Conservation (phyloP, 2,329 filamentous ascomycete species). For the Clarireedia homoeocarpa region DNA sequence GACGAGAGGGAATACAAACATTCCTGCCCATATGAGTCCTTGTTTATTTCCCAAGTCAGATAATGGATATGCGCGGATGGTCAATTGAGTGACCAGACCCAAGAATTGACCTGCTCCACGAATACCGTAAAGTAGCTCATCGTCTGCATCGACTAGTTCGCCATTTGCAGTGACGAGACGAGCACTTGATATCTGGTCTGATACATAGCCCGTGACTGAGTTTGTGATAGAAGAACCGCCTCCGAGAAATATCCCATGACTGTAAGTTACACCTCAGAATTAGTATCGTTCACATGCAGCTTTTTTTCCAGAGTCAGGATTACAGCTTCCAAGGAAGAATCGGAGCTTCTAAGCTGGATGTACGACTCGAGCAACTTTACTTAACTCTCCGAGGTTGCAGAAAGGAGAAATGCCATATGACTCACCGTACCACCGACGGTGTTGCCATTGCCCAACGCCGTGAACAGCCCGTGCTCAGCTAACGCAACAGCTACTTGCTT, state of each 20-base stretch:
- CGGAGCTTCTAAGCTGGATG: too few species aligned
- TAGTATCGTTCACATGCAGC: too few species aligned
- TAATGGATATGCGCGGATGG: slow-evolving; percentile 21
- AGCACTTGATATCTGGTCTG: slow-evolving; percentile 24
- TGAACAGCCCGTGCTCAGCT: background rate
- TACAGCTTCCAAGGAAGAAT: too few species aligned
- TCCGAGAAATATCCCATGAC: slow-evolving; percentile 13
- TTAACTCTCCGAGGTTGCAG: too few species aligned
- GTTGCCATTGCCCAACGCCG: slow-evolving; percentile 27
- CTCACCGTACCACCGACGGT: slow-evolving; percentile 25
- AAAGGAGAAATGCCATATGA: too few species aligned
- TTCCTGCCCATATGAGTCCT: slow-evolving; percentile 24
- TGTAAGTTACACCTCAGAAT: too few species aligned
- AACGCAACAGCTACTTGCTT: background rate
- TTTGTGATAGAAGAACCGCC: slow-evolving; percentile 8
- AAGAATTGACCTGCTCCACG: slow-evolving; percentile 28
- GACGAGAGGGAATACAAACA: slow-evolving; percentile 25
- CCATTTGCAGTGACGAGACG: slow-evolving; percentile 25
- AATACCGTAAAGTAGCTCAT: slow-evolving; percentile 26
- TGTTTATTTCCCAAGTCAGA: slow-evolving; percentile 3
- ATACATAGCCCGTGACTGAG: slow-evolving; percentile 17
- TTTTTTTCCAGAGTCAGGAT: too few species aligned
- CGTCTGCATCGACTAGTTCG: slow-evolving; percentile 17
- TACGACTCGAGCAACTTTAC: too few species aligned
- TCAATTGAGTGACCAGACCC: slow-evolving; percentile 27